phyloP scores from a whole-genome alignment of 805 yeast genomes.

The Hanseniaspora taiwanica region DNA sequence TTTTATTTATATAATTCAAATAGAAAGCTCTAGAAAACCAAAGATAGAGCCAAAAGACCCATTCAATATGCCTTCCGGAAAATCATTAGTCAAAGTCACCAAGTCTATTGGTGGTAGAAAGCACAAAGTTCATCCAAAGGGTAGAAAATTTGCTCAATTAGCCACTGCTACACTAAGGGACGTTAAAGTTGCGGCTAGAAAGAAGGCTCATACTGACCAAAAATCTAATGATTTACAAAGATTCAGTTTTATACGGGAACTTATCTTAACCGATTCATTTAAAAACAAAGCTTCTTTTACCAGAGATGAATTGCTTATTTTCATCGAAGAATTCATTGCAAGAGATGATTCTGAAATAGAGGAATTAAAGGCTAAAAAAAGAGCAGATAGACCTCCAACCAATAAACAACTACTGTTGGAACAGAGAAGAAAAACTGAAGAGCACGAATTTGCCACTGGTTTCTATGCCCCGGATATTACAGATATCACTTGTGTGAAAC shows the following conservation, averaged over 20 bases:
- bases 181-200: constrained; percentile 47
- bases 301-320: constrained; percentile 43
- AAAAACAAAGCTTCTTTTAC: constrained; percentile 32
- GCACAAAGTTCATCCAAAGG: constrained; percentile 56
- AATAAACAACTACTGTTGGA: constrained; percentile 57
- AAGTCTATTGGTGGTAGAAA: constrained; percentile 20
- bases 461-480: constrained; percentile 60
- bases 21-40: not conserved
- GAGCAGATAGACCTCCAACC: constrained; percentile 80
- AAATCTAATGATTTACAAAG: constrained; percentile 49
- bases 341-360: constrained; percentile 69
- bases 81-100: constrained; percentile 21
- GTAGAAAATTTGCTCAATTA: constrained; percentile 75
- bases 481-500: constrained; percentile 42
- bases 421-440: constrained; percentile 46
- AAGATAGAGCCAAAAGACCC: not conserved
- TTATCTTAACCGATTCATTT: constrained; percentile 29
- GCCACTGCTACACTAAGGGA: constrained; percentile 83
- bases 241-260: constrained; percentile 45
- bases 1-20: not conserved
- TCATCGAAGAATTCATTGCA: constrained; percentile 47
- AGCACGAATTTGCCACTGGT: constrained; percentile 54
- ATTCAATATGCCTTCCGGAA: constrained; percentile 22
- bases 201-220: constrained; percentile 42
- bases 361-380: constrained; percentile 45